phyloP scores from a whole-genome alignment of 2,329 filamentous ascomycete genomes.

The Xylaria multiplex region DNA sequence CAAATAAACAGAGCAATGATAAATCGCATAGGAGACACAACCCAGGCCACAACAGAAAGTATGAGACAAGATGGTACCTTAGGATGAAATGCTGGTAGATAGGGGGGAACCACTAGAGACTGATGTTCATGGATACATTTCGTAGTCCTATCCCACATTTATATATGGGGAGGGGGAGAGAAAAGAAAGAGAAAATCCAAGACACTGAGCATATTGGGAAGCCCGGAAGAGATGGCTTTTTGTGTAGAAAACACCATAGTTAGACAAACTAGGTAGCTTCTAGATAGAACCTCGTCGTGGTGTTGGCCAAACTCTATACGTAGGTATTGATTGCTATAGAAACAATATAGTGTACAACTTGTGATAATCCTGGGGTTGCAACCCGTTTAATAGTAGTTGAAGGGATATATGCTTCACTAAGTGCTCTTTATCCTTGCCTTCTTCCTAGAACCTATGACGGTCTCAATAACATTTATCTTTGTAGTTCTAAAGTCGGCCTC shows the following conservation, averaged over 20 bases:
- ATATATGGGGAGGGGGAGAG: too few species aligned
- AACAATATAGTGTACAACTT: not conserved
- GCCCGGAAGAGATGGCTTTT: not conserved
- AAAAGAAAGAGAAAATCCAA: too few species aligned
- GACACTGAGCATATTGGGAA: not conserved
- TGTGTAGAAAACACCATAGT: not conserved
- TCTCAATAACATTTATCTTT: conserved; percentile 59
- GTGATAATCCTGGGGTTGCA: not conserved
- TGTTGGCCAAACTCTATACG: not conserved
- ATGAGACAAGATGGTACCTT: not conserved
- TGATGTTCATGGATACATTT: not conserved
- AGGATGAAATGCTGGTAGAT: not conserved
- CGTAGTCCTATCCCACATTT: too few species aligned
- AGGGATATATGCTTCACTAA: not conserved
- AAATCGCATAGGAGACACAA: not conserved
- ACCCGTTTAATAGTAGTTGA: too few species aligned
- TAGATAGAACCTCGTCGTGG: not conserved
- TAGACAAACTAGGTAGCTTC: not conserved
- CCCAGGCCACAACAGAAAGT: not conserved
- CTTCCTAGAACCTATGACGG: conserved; percentile 53
- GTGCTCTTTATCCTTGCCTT: conserved; percentile 36
- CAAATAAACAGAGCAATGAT: not conserved
- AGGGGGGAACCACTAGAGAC: not conserved
- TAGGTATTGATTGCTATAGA: not conserved
- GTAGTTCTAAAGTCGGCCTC: conserved; percentile 56